phyloP scores from a whole-genome alignment of 2,329 filamentous ascomycete species.

The Pezicula radicicola region DNA sequence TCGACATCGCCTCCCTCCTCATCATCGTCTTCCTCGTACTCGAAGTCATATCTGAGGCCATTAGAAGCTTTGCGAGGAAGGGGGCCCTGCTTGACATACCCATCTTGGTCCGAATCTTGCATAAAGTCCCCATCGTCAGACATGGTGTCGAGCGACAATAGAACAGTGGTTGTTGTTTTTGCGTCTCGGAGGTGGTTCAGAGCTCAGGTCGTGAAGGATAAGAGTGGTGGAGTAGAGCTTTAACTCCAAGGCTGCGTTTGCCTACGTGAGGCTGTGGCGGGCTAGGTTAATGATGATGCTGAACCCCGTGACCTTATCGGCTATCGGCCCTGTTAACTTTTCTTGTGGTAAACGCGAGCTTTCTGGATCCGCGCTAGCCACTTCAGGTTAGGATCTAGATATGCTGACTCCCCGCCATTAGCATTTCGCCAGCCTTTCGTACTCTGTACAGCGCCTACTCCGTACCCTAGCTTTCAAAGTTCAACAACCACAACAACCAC shows the following conservation, averaged over 20 bases:
- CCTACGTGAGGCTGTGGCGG: slow-evolving; percentile 1
- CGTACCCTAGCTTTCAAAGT: too few relatives aligned
- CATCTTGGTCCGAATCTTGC: slow-evolving; percentile 86
- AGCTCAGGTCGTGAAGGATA: not conserved
- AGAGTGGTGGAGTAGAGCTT: not conserved
- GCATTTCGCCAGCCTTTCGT: too few relatives aligned
- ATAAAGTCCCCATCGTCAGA: slow-evolving; percentile 78
- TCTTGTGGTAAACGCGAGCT: not conserved
- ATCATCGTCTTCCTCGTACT: slow-evolving; percentile 89
- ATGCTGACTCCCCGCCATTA: too few relatives aligned
- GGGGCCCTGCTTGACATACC: slow-evolving; percentile 48
- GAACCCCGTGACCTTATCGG: too few relatives aligned
- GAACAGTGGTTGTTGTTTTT: not conserved
- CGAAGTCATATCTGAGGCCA: slow-evolving; percentile 76
- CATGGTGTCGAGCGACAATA: slow-evolving; percentile 31
- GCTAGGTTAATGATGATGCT: too few relatives aligned
- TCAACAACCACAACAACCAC: too few relatives aligned
- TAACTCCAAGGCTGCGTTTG: not conserved
- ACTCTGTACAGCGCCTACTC: too few relatives aligned
- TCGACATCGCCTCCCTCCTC: slow-evolving; percentile 86
- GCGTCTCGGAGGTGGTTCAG: not conserved
- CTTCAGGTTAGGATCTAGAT: too few relatives aligned
- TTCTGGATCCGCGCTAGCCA: too few relatives aligned
- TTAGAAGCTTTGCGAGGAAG: slow-evolving; percentile 11
- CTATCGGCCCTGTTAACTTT: too few relatives aligned